phyloP scores from a whole-genome alignment of 2,329 filamentous ascomycete species.

The Ophiocordyceps sinensis region DNA sequence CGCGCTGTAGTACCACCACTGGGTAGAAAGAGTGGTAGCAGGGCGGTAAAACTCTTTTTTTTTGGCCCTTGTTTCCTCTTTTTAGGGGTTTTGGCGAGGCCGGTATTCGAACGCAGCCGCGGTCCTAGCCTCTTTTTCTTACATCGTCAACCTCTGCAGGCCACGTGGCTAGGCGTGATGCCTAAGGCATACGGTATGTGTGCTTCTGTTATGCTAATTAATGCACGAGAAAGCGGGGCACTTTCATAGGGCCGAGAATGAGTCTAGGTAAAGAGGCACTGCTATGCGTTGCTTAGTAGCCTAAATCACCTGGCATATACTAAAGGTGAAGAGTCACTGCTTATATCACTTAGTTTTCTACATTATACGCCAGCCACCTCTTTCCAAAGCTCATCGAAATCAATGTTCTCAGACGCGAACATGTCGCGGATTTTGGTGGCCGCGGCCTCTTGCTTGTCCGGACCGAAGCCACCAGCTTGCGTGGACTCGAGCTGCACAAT shows the following conservation, averaged over 20 bases:
- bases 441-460: conserved; percentile 55
- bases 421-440: conserved; percentile 61
- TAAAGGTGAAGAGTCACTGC: too few species aligned
- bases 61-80: background rate
- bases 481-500: conserved; percentile 78
- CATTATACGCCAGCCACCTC: conserved; percentile 34
- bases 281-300: too few species aligned
- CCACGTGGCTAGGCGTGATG: too few species aligned
- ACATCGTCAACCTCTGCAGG: too few species aligned
- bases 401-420: conserved; percentile 60
- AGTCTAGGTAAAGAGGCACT: too few species aligned
- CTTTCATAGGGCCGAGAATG: too few species aligned
- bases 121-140: too few species aligned
- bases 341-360: background rate
- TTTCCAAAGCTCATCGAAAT: conserved; percentile 70
- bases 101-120: background rate
- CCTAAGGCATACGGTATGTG: too few species aligned
- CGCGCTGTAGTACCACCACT: conserved; percentile 13
- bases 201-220: too few species aligned
- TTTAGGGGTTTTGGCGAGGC: background rate
- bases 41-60: conserved; percentile 5
- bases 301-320: too few species aligned
- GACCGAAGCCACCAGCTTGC: conserved; percentile 62
- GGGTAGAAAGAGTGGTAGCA: conserved; percentile 6
- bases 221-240: too few species aligned